Percentiles rank a stretch among this genome's conserved stretches.
Evolutionary conservation across 2,329 filamentous ascomycete species (phyloP).

Genomic region (Colletotrichum lini): DNA sequence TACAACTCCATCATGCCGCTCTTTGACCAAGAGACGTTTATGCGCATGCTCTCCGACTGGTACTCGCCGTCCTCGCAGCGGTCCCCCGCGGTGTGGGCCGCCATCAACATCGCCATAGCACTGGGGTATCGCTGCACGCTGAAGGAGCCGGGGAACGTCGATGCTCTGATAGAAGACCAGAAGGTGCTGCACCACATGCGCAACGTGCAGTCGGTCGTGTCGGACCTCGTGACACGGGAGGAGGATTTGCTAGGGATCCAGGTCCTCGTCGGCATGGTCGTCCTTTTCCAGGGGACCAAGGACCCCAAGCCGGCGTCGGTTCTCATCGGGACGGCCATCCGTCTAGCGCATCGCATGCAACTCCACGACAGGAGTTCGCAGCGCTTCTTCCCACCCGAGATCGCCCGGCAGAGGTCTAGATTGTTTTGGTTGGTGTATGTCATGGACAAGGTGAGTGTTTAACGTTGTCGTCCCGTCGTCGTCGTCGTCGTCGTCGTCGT

Average conservation of each 20-base stretch:
- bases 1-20: constrained; percentile 56
- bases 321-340: constrained; percentile 56
- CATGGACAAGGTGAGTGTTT: constrained; percentile 54
- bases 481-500: no score
- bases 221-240: constrained; percentile 55
- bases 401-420: constrained; percentile 53
- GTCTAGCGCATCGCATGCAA: constrained; percentile 54
- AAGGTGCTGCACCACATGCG: constrained; percentile 50
- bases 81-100: constrained; percentile 49
- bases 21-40: constrained; percentile 55
- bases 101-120: constrained; percentile 57
- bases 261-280: constrained; percentile 55
- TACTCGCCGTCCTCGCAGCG: constrained; percentile 48
- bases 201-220: constrained; percentile 55
- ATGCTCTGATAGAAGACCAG: constrained; percentile 40
- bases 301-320: constrained; percentile 56
- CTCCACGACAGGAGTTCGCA: constrained; percentile 51
- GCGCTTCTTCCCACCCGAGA: constrained; percentile 46
- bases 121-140: constrained; percentile 50
- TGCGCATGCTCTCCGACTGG: constrained; percentile 53
- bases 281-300: constrained; percentile 55
- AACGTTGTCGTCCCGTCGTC: no score
- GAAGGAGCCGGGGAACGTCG: constrained; percentile 44
- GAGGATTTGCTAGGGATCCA: constrained; percentile 57
- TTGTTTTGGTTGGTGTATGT: constrained; percentile 60